Percentiles rank a stretch among this genome's conserved stretches.
These are phyloP conservation scores for Sphaerulina vaccinii DNA, from an alignment of 2,329 filamentous ascomycete genomes.

Conservation along the genomic window DNA sequence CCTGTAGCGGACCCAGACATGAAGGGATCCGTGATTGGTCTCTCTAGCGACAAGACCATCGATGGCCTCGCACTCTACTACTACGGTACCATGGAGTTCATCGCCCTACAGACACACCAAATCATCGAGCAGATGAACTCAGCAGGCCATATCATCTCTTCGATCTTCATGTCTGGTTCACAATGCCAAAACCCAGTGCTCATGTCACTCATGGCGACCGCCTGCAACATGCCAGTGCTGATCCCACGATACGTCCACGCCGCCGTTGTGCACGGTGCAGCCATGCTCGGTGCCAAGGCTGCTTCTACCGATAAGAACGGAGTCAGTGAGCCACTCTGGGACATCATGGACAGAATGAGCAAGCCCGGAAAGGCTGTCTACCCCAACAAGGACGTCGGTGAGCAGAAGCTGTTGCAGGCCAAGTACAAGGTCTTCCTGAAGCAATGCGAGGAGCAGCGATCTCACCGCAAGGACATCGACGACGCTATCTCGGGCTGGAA, in stretches of 20 bases:
- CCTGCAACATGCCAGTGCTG: constrained; percentile 86
- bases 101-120: constrained; percentile 92
- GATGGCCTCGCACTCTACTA: constrained; percentile 89
- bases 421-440: constrained; percentile 98
- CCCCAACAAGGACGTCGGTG: constrained; percentile 67
- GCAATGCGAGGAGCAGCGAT: constrained; percentile 81
- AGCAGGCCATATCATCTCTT: constrained; percentile 79
- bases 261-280: constrained; percentile 94
- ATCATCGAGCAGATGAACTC: constrained; percentile 94
- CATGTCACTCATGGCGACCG: constrained; percentile 86
- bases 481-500: constrained; percentile 44
- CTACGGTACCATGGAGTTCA: constrained; percentile 96
- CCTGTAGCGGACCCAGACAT: constrained; percentile 91
- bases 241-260: constrained; percentile 93
- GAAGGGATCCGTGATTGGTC: constrained; percentile 83
- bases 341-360: constrained; percentile 96
- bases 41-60: constrained; percentile 81
- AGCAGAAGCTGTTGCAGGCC: constrained; percentile 76
- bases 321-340: constrained; percentile 84
- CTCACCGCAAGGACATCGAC: constrained; percentile 77
- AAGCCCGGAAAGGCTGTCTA: constrained; percentile 84
- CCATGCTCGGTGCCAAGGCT: constrained; percentile 97
- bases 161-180: constrained; percentile 98
- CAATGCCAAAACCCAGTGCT: constrained; percentile 95
- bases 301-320: constrained; percentile 76